A percentile compares a stretch with the other conserved stretches of the same genome.
Evolutionary conservation across 495 filamentous ascomycete species (phyloP).

Genomic region (Amorphotheca resinae): DNA sequence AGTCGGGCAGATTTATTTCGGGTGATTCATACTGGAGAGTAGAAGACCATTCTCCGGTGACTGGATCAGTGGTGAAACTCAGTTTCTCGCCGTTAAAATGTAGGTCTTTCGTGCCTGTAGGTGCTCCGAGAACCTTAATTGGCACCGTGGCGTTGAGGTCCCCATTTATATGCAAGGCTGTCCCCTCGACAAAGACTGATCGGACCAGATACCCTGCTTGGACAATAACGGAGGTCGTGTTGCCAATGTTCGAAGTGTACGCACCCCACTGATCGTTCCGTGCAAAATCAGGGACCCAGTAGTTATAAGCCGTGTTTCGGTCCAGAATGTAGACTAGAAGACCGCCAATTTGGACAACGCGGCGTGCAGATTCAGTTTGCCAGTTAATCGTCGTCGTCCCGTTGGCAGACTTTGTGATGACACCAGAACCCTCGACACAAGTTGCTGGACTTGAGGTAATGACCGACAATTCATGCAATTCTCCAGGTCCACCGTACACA

Average conservation of each 20-base stretch:
- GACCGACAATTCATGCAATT: constrained; percentile 57
- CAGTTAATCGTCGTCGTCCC: constrained; percentile 44
- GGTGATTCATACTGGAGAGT: constrained; percentile 42
- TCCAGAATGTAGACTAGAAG: constrained; percentile 47
- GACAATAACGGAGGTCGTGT: constrained; percentile 45
- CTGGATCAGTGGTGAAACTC: constrained; percentile 28
- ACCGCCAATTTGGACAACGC: constrained; percentile 42
- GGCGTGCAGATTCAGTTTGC: constrained; percentile 35
- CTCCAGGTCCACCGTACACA: constrained; percentile 56
- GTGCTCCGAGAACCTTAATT: constrained; percentile 51
- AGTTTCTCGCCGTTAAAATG: constrained; percentile 45
- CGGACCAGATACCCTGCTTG: constrained; percentile 68
- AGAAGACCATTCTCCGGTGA: constrained; percentile 39
- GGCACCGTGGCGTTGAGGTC: constrained; percentile 59
- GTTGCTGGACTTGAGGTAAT: constrained; percentile 28
- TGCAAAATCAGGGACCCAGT: constrained; percentile 52
- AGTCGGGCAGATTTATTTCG: constrained; percentile 36
- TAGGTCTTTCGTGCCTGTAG: constrained; percentile 34
- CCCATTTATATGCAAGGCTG: constrained; percentile 45
- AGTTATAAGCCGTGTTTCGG: constrained; percentile 64
- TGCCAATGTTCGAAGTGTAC: constrained; percentile 24
- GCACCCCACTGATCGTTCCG: constrained; percentile 25
- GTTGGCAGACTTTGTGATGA: constrained; percentile 27
- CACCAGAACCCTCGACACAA: constrained; percentile 39
- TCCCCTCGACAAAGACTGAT: constrained; percentile 38